A percentile compares a stretch with the other conserved stretches of the same genome.
Evolutionary conservation across 306 rosid genomes (phyloP).

Genomic region (Carpinus fangiana): DNA sequence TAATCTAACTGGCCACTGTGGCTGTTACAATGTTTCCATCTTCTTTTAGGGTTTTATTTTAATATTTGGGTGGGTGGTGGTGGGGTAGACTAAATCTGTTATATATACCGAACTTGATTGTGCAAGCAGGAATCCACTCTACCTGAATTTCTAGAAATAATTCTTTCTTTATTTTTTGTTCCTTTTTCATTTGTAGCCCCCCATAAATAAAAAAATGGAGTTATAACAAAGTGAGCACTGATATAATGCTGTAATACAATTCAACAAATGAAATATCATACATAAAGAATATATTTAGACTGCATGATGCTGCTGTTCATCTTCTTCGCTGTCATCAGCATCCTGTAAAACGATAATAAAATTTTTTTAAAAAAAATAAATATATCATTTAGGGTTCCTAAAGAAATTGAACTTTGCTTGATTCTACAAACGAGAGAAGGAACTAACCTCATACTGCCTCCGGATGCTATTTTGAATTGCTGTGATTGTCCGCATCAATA

Average conservation of each 20-base stretch:
- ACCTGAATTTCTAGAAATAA: background rate
- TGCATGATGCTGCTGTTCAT: slow-evolving; percentile 28
- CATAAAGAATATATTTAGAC: slow-evolving; percentile 24
- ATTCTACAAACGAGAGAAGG: background rate
- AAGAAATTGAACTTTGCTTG: no score
- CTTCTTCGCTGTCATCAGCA: slow-evolving; percentile 44
- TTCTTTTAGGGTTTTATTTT: background rate
- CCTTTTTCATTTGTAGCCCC: slow-evolving; percentile 17
- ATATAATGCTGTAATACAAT: slow-evolving; percentile 41
- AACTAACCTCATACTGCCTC: slow-evolving; percentile 40
- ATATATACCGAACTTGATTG: slow-evolving; percentile 5
- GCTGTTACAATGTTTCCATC: slow-evolving; percentile 4
- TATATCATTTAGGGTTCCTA: background rate
- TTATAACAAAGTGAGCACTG: slow-evolving; percentile 36
- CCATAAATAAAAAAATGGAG: slow-evolving; percentile 21
- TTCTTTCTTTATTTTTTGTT: background rate
- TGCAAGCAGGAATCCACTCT: background rate
- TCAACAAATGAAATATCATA: slow-evolving; percentile 18
- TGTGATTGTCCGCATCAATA: slow-evolving; percentile 50
- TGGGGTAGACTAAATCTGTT: background rate
- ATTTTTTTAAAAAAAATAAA: no score
- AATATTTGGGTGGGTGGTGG: slow-evolving; percentile 20
- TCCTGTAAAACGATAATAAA: slow-evolving; percentile 28
- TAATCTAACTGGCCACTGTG: slow-evolving; percentile 14
- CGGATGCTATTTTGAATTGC: slow-evolving; percentile 47